Evolutionary conservation across 164 flowering plant genomes (phyloP), one percentile per base, ranked within the genome.

Genomic region (Liriodendron chinense): DNA sequence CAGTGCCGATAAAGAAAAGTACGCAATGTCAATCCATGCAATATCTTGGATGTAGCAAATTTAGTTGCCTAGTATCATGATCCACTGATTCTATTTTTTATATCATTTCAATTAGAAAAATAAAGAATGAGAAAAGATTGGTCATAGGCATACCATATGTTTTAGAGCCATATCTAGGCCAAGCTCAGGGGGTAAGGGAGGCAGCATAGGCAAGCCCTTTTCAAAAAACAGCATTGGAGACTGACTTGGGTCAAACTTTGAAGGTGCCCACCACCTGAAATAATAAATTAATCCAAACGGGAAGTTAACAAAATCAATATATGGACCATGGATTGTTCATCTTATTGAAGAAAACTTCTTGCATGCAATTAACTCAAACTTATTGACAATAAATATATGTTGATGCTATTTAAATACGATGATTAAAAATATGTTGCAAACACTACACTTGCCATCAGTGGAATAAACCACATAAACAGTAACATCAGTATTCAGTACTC

Each of bases 201-300:
- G 99, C 34, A 88, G 75, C 70, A 92, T 76, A 64, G 99, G 98
- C 79, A 74, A 74, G 68, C 93, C 94, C 26, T 86, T 85, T 78
- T 89, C 87, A 66, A 92, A 94, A 86, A 96, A 96, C 66, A 96
- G 88, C 98, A 96, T 90, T 56, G 99, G 99, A 28, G 99, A 92
- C 71, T 89, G 88, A 18, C 84, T 75, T 9, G 98, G 99, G 59
- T 96, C 96, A 86, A 96, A 96, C 78, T 94, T 96, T 76, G 98
- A 84, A 73, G 98, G 97, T 77, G 99, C 97, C 95, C 97, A 90
- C 99, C 99, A 96, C 99, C 99, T 96, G 77, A 75, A 63, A 75
- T 47, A 24, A 59, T 65, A 23, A 80, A 50, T 23, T n/a, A 21
- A 49, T 62, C 9, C 20, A 53, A 70, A 49, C 20, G 14, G 49